These are phyloP conservation scores for Elsinoe australis DNA, from an alignment of 2,329 filamentous ascomycete genomes.

Conservation along the genomic window DNA sequence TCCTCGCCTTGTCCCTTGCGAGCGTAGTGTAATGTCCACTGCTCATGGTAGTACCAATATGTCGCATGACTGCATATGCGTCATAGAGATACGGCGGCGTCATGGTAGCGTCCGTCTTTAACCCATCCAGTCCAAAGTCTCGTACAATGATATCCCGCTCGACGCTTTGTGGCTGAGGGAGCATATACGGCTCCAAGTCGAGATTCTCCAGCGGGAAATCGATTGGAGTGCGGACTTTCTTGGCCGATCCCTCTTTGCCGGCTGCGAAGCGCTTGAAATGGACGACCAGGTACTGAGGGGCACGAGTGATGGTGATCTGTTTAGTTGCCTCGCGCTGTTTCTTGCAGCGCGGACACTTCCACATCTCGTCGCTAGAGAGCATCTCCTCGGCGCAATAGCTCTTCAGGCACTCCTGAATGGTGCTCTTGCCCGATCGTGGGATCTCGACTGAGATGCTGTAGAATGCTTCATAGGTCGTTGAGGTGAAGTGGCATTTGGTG, in stretches of 20 bases:
- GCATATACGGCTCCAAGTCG: conserved; percentile 53
- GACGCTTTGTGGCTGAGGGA: conserved; percentile 39
- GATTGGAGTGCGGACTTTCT: conserved; percentile 65
- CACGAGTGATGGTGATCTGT: conserved; percentile 64
- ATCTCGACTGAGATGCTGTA: conserved; percentile 66
- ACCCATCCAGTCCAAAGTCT: conserved; percentile 28
- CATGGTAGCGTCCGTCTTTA: conserved; percentile 37
- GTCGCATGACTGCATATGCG: conserved; percentile 75
- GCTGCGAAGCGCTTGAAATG: conserved; percentile 65
- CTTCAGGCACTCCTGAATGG: conserved; percentile 62
- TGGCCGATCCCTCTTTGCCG: conserved; percentile 44
- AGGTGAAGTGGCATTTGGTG: conserved; percentile 53
- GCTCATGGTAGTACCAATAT: conserved; percentile 59
- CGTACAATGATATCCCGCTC: conserved; percentile 28
- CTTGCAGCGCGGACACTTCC: conserved; percentile 69
- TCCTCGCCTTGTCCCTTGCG: conserved; percentile 41
- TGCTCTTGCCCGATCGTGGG: conserved; percentile 50
- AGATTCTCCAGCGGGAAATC: conserved; percentile 69
- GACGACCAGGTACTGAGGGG: conserved; percentile 71
- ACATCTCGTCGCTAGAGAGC: conserved; percentile 58
- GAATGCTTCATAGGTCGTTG: conserved; percentile 62
- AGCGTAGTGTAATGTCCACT: conserved; percentile 76
- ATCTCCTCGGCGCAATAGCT: conserved; percentile 61
- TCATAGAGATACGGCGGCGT: conserved; percentile 65
- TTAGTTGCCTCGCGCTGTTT: conserved; percentile 59